Base-by-base conservation (phyloP, 768 basidiomycete species). In the Tremella yokohamensis region DNA sequence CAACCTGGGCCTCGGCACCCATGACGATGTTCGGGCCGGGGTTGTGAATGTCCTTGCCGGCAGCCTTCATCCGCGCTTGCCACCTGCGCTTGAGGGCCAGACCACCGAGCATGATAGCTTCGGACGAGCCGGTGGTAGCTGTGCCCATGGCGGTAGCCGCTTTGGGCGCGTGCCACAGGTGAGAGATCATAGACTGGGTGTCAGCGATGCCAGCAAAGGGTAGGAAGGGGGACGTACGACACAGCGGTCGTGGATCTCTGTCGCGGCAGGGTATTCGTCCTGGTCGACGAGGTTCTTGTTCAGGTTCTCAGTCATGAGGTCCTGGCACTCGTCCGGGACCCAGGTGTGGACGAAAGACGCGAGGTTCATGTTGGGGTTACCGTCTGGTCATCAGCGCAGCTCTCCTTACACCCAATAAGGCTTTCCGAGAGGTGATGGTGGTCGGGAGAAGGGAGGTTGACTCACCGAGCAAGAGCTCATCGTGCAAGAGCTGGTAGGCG, bases 31-130 rank as follows among this genome's bases (percentile, higher is more conserved):
- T 74, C 3, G 85, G 84, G 11, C 85, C 84, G 3, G 85, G 84
- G 54, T 85, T 82, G 62, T 85, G 81, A 51, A 84, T 84, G 47
- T 82, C 82, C 65, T 86, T 86, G 15, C 86, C 86, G 0, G 79
- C 81, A 2, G 81, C 81, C 74, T 84, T 85, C 76, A 84, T 83
- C 71, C 80, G 82, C 3, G 68, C 75, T 68, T 87, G 86, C 85
- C 85, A 87, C 55, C 81, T 73, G 65, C 83, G 82, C 78, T 87
- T 87, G 81, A 87, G 82, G 37, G 85, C 85, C 13, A 87, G 79
- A 39, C 85, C 86, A 8, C 84, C 85, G 15, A 87, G 84, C 72
- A 85, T 84, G 69, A 87, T 86, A 3, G 86, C 85, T 74, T 87
- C 85, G 18, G 83, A 85, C 3, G 82, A 83, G 8, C 86, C 86